Evolutionary conservation across 176 grass and related monocot species (phyloP).

Genomic region (Paspalum vaginatum): DNA sequence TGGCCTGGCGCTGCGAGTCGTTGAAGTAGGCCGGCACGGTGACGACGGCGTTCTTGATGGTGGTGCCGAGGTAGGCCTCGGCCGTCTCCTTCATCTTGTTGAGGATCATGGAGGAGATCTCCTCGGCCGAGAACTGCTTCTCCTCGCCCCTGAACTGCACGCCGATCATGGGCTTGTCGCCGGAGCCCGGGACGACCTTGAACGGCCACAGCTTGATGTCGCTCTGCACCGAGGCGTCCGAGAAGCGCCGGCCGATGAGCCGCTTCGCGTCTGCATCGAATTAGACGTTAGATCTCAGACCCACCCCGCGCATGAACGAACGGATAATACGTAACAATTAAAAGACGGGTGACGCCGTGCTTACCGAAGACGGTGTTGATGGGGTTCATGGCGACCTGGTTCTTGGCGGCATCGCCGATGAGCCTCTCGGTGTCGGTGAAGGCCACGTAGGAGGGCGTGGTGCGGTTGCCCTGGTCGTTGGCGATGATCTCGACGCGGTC

Average conservation of each 20-base stretch:
- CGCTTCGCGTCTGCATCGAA: conserved; percentile 74
- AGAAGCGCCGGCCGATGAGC: conserved; percentile 78
- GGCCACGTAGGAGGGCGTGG: conserved; percentile 76
- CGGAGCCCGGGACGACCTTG: conserved; percentile 62
- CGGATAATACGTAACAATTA: no score
- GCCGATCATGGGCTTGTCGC: conserved; percentile 78
- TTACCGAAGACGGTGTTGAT: conserved; percentile 86
- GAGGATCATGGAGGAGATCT: conserved; percentile 89
- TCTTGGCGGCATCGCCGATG: conserved; percentile 85
- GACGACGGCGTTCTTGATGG: conserved; percentile 89
- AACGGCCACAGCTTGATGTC: conserved; percentile 84
- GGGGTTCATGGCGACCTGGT: conserved; percentile 93
- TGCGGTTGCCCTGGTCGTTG: conserved; percentile 89
- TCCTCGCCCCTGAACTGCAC: conserved; percentile 74
- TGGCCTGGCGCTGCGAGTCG: conserved; percentile 92
- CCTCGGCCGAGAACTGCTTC: conserved; percentile 74
- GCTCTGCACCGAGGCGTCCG: conserved; percentile 74
- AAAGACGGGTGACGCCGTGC: background rate
- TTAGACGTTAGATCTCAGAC: no score
- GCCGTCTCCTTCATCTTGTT: conserved; percentile 92
- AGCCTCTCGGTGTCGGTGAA: conserved; percentile 80
- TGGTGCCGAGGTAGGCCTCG: conserved; percentile 68
- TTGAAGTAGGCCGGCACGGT: conserved; percentile 96
- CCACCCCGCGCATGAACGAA: no score
- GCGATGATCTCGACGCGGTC: conserved; percentile 90